These are phyloP conservation scores for Apiotrichum laibachii DNA, from an alignment of 1,284 basidiomycete species.

Conservation along the genomic window DNA sequence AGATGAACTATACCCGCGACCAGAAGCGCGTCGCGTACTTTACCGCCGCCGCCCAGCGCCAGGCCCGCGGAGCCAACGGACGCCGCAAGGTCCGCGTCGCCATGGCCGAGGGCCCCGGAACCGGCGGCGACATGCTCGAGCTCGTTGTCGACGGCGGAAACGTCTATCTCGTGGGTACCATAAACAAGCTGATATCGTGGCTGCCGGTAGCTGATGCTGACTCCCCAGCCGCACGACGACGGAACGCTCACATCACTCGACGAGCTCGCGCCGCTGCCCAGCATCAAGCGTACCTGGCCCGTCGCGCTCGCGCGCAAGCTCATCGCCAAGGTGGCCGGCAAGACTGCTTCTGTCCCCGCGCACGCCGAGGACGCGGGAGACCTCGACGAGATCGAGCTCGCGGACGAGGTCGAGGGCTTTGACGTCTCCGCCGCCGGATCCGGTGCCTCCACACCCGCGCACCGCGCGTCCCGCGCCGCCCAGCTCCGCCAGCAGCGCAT, in stretches of 20 bases:
- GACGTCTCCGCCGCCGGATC: neutral
- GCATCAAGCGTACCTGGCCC: constrained; percentile 44
- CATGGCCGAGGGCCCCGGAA: constrained; percentile 41
- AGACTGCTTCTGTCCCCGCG: constrained; percentile 18
- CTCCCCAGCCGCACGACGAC: constrained; percentile 45
- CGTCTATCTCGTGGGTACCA: constrained; percentile 48
- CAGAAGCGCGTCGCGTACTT: constrained; percentile 66
- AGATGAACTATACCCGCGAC: constrained; percentile 72
- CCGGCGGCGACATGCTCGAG: constrained; percentile 39
- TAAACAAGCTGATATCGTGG: neutral
- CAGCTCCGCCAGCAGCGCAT: constrained; percentile 21
- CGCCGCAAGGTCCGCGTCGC: constrained; percentile 49
- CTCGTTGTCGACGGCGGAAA: constrained; percentile 46
- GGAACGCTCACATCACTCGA: constrained; percentile 39
- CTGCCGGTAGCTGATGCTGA: neutral
- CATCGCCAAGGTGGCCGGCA: constrained; percentile 18
- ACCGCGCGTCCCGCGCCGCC: constrained; percentile 13
- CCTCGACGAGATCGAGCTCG: constrained; percentile 9
- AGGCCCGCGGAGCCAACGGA: constrained; percentile 62
- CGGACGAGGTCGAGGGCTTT: constrained; percentile 1
- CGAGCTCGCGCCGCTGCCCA: constrained; percentile 37
- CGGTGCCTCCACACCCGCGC: neutral
- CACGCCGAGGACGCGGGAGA: constrained; percentile 16
- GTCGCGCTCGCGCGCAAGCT: constrained; percentile 24
- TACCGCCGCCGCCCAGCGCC: constrained; percentile 60